A percentile compares a stretch with the other conserved stretches of the same genome.
Evolutionary conservation across 495 filamentous ascomycete species (phyloP).

Genomic region (Neurospora sp.): DNA sequence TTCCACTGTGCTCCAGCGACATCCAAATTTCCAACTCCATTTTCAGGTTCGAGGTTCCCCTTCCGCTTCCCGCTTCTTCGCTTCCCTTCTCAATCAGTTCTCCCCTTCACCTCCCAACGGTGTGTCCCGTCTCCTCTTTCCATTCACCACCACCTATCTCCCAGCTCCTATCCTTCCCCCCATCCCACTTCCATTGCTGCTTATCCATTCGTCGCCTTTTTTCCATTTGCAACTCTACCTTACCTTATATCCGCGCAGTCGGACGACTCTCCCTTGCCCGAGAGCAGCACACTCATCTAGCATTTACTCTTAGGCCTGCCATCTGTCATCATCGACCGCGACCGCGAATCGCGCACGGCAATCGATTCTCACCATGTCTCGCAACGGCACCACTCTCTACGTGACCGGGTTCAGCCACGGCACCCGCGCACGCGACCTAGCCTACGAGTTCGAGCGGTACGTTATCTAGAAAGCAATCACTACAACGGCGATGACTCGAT

Average conservation of each 20-base stretch:
- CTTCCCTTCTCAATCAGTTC: background rate
- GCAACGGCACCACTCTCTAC: constrained; percentile 89
- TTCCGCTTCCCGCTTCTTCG: background rate
- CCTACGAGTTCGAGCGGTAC: constrained; percentile 99
- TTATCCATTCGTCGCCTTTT: background rate
- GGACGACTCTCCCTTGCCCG: background rate
- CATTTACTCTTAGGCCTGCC: background rate
- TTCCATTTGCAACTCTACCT: background rate
- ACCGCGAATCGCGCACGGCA: background rate
- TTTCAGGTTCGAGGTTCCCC: background rate
- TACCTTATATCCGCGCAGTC: background rate
- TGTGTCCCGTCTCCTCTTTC: background rate
- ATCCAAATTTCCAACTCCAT: background rate
- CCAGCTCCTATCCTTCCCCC: background rate
- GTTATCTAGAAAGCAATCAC: constrained; percentile 12
- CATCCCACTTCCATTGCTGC: background rate
- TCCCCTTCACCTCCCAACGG: background rate
- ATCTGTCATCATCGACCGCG: background rate
- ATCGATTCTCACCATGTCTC: constrained; percentile 59
- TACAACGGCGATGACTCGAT: constrained; percentile 33
- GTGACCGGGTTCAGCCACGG: constrained; percentile 96
- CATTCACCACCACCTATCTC: background rate
- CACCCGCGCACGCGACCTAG: constrained; percentile 97
- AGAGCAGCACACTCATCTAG: background rate
- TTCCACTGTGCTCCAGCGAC: background rate